Percentiles rank a stretch among this genome's conserved stretches.
phyloP scores from a whole-genome alignment of 768 basidiomycete genomes.

The Boletus rex-veris region DNA sequence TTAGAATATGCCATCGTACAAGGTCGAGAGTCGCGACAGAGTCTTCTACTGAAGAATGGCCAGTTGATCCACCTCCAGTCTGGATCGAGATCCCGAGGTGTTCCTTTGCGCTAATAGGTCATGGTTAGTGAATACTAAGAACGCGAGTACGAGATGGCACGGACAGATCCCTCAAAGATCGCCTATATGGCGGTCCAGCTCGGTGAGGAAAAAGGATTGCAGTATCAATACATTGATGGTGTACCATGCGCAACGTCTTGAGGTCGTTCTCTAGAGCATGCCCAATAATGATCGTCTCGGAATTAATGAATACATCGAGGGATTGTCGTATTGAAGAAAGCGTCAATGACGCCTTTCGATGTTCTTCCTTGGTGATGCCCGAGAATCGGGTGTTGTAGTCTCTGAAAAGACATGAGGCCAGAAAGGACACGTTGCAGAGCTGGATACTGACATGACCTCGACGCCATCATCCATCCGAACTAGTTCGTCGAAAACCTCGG shows the following conservation, averaged over 20 bases:
- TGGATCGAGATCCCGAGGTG: slow-evolving; percentile 82
- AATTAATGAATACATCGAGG: slow-evolving; percentile 67
- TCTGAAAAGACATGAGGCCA: slow-evolving; percentile 37
- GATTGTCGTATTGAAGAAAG: slow-evolving; percentile 64
- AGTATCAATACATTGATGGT: slow-evolving; percentile 84
- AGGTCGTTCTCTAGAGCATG: slow-evolving; percentile 94
- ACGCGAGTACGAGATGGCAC: slow-evolving; percentile 5
- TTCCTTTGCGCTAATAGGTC: slow-evolving; percentile 63
- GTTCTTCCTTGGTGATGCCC: slow-evolving; percentile 61
- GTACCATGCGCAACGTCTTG: slow-evolving; percentile 83
- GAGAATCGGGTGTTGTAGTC: slow-evolving; percentile 94
- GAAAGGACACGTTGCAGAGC: neutral
- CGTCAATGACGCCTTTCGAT: slow-evolving; percentile 61
- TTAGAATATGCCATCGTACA: slow-evolving; percentile 76
- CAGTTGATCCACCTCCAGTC: slow-evolving; percentile 63
- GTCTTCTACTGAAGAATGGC: slow-evolving; percentile 91
- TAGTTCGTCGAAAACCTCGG: slow-evolving; percentile 76
- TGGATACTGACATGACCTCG: slow-evolving; percentile 60
- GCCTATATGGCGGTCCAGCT: slow-evolving; percentile 69
- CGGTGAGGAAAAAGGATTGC: slow-evolving; percentile 83
- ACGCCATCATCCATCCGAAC: slow-evolving; percentile 80
- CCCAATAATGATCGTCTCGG: slow-evolving; percentile 84
- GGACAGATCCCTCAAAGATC: slow-evolving; percentile 80
- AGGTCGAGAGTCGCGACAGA: slow-evolving; percentile 85
- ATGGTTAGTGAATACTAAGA: slow-evolving; percentile 7